Base-by-base conservation (phyloP, 306 rosid genomes). In the Ormosia semicastrata region DNA sequence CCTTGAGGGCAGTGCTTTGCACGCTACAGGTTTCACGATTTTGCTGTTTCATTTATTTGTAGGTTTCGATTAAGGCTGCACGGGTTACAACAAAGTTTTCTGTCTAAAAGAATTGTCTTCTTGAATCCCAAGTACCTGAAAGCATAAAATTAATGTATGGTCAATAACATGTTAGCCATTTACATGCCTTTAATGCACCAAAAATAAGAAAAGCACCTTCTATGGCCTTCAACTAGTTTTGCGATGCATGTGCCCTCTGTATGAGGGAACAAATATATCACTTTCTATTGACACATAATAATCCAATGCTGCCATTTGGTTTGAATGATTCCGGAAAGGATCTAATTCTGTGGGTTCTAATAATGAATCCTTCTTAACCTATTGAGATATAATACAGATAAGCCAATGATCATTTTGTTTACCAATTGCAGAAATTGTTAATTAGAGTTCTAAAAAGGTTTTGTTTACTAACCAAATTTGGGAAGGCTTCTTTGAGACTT, bases 161-260 rank as follows among this genome's bases (percentile, higher is more conserved):
- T 79, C 37, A 70, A 6, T 1, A 32, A 41, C 24, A 40, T 39
- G n/a, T n/a, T 18, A 50, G 3, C 50, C 13, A 44, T 34, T 33
- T 33, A 40, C 5, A 39, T 40, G 56, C 69, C 43, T 74, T 32
- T 2, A 30, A 59, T 75, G 30, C 54, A 58, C n/a, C 24, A 41
- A 59, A 5, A 33, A 59, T 11, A 12, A 52, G n/a, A n/a, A n/a
- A n/a, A 29, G 66, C 70, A 91, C 98, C 96, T 87, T 76, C 97
- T 91, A 64, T 91, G 93, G 64, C 98, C 98, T 80, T 89, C 93
- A 39, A 91, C 94, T 11, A 91, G 89, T 88, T 89, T 91, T 12
- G 98, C 98, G n/a, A n/a, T n/a, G n/a, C 97, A 91, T 94, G 87
- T 94, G 83, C 33, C 97, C 97, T 29, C 81, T 84, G 29, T 90